These are phyloP conservation scores for Hyaloscypha finlandica DNA, from an alignment of 495 filamentous ascomycete genomes.

Conservation along the genomic window DNA sequence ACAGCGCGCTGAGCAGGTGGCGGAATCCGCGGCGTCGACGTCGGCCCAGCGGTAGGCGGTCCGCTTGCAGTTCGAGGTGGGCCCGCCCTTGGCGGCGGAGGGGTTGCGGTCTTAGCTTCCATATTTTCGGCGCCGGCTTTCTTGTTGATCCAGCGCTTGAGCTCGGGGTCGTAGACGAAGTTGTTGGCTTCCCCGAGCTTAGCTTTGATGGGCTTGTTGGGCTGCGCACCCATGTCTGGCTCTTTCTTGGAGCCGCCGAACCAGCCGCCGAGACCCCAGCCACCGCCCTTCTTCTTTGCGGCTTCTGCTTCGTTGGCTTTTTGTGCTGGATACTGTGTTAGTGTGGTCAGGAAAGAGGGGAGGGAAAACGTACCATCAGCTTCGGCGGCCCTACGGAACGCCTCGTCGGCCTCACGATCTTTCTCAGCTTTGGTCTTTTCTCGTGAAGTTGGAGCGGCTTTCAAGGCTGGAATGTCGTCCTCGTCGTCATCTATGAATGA, in stretches of 20 bases:
- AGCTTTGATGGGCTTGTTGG: slow-evolving; percentile 78
- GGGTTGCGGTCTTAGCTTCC: slow-evolving; percentile 47
- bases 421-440: slow-evolving; percentile 57
- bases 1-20: slow-evolving; percentile 14
- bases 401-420: slow-evolving; percentile 68
- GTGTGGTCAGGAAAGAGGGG: neutral
- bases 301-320: slow-evolving; percentile 38
- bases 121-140: slow-evolving; percentile 65
- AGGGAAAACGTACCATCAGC: slow-evolving; percentile 65
- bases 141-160: slow-evolving; percentile 98
- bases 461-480: slow-evolving; percentile 49
- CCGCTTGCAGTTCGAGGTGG: slow-evolving; percentile 31
- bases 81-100: slow-evolving; percentile 45
- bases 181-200: slow-evolving; percentile 93
- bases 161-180: slow-evolving; percentile 90
- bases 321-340: slow-evolving; percentile 40
- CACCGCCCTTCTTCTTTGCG: slow-evolving; percentile 56
- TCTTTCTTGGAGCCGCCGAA: slow-evolving; percentile 55
- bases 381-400: slow-evolving; percentile 81
- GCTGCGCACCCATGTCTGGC: slow-evolving; percentile 36
- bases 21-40: slow-evolving; percentile 34
- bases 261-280: slow-evolving; percentile 85
- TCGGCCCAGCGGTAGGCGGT: slow-evolving; percentile 31
- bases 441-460: slow-evolving; percentile 5
- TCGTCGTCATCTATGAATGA: slow-evolving; percentile 80